phyloP scores from a whole-genome alignment of 148 eudicot species.

The Nyssa sinensis region DNA sequence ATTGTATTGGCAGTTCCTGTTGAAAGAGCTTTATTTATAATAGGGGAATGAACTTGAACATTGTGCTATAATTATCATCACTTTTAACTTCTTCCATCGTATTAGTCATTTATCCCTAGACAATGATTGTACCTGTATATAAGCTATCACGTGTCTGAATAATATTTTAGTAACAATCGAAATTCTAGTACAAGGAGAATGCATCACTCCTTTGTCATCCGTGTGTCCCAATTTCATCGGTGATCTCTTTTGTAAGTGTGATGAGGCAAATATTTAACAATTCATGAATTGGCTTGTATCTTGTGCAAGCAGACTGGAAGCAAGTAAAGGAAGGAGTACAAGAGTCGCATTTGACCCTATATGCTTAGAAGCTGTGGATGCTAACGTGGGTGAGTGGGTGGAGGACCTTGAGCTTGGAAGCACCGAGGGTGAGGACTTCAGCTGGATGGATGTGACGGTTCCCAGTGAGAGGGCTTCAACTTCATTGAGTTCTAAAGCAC shows the following conservation, averaged over 20 bases:
- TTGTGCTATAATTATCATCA: neutral
- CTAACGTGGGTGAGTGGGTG: conserved; percentile 19
- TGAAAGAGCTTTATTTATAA: too few species aligned
- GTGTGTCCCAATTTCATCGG: too few species aligned
- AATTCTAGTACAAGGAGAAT: neutral
- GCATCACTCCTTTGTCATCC: neutral
- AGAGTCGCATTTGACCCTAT: neutral
- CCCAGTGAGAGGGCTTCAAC: neutral
- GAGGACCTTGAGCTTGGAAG: conserved; percentile 14
- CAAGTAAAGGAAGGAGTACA: neutral
- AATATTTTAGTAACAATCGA: neutral
- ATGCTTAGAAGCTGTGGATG: conserved; percentile 19
- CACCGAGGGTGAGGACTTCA: conserved; percentile 5
- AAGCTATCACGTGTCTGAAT: too few species aligned
- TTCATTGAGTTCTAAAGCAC: conserved; percentile 2
- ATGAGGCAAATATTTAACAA: too few species aligned
- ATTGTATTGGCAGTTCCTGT: too few species aligned
- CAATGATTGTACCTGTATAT: neutral
- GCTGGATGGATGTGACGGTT: conserved; percentile 6
- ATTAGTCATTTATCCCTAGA: neutral
- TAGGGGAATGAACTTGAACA: neutral
- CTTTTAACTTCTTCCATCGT: neutral
- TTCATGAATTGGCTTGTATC: neutral
- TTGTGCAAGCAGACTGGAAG: conserved; percentile 13
- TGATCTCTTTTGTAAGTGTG: too few species aligned